Base-by-base conservation (phyloP, 805 yeast species). In the Candida pini region DNA sequence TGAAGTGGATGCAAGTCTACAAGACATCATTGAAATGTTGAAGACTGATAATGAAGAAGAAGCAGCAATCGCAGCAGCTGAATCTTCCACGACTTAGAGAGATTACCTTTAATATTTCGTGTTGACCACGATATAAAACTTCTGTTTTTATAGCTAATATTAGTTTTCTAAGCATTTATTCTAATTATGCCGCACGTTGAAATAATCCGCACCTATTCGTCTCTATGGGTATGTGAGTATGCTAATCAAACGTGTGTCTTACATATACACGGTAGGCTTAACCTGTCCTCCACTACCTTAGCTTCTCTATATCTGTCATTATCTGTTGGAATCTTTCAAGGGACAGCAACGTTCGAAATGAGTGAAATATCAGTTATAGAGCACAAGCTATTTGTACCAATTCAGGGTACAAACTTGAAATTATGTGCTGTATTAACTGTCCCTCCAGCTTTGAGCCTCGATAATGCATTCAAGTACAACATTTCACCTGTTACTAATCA, bases 1-100 rank as follows among this genome's bases (percentile, higher is more conserved):
- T 43, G 84, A 81, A 45, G 82, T 82, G 26, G 86, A 80, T 51
- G 73, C 70, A 30, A 71, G 78, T 41, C 62, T 81, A 34, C 81
- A 79, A 49, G 81, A 78, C 6, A 76, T 81, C 26, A 63, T 56
- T 36, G 56, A 54, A 15, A 55, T 61, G 31, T 38, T 54, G 39
- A 47, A 43, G 25, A 29, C 41, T n/a, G 58, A 53, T 18, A 45
- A 48, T 15, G 30, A 33, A 6, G n/a, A n/a, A n/a, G n/a, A n/a
- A n/a, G n/a, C n/a, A n/a, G n/a, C n/a, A n/a, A n/a, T n/a, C n/a
- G n/a, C n/a, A n/a, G n/a, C n/a, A n/a, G n/a, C n/a, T n/a, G n/a
- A n/a, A n/a, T n/a, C n/a, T n/a, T n/a, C n/a, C n/a, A n/a, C n/a
- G n/a, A n/a, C n/a, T n/a, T n/a, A n/a, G n/a, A n/a, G n/a, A n/a